Conservation (phyloP, 2,329 filamentous ascomycete species). For the Fusarium humuli region DNA sequence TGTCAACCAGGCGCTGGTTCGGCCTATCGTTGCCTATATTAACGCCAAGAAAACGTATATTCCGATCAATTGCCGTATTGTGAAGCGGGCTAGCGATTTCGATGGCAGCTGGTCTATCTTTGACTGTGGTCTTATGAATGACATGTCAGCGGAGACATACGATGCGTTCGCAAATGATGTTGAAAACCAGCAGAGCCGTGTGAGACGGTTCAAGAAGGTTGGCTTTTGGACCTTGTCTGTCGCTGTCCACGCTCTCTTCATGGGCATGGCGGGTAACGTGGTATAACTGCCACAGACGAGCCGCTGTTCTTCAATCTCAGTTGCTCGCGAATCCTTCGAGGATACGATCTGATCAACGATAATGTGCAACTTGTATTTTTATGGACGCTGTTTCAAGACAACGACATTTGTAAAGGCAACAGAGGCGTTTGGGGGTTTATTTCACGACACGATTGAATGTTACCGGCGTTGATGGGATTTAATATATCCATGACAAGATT, state of each 20-base stretch:
- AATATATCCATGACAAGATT: slow-evolving; percentile 14
- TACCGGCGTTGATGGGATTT: slow-evolving; percentile 25
- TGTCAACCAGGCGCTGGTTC: slow-evolving; percentile 93
- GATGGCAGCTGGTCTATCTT: slow-evolving; percentile 96
- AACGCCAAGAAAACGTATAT: slow-evolving; percentile 96
- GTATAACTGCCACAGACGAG: slow-evolving; percentile 52
- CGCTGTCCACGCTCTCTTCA: slow-evolving; percentile 91
- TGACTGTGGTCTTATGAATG: slow-evolving; percentile 93
- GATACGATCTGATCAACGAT: slow-evolving; percentile 10
- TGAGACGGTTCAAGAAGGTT: slow-evolving; percentile 91
- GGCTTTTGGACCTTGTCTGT: slow-evolving; percentile 96
- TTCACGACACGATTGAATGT: slow-evolving; percentile 2
- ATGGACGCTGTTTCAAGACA: slow-evolving; percentile 6
- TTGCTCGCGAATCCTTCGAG: slow-evolving; percentile 1
- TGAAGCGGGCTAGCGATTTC: slow-evolving; percentile 90
- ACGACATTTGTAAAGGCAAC: slow-evolving; percentile 30
- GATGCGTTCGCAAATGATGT: slow-evolving; percentile 93
- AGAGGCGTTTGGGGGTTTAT: slow-evolving; percentile 36
- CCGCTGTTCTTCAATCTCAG: slow-evolving; percentile 19
- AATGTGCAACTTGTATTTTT: slow-evolving; percentile 32
- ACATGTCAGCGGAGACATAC: slow-evolving; percentile 92
- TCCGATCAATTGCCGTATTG: slow-evolving; percentile 91
- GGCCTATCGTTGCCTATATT: slow-evolving; percentile 98
- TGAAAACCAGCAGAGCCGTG: slow-evolving; percentile 86
- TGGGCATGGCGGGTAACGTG: slow-evolving; percentile 90